phyloP scores from a whole-genome alignment of 768 basidiomycete species.

The Lactarius pseudohatsudake region DNA sequence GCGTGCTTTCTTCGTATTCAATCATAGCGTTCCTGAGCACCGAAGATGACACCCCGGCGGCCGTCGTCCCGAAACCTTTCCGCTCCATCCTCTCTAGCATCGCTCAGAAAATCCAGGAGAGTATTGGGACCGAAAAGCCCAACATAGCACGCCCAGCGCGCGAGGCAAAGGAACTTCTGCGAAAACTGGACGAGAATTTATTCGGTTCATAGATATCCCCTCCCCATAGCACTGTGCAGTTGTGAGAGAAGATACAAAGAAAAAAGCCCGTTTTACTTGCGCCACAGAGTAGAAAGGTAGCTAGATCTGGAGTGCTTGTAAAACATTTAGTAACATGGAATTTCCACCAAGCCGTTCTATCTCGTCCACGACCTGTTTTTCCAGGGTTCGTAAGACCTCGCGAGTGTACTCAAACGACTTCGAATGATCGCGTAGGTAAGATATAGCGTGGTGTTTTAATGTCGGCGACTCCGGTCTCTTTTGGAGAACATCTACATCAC shows the following conservation, averaged over 20 bases:
- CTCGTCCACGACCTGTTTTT: conserved; percentile 66
- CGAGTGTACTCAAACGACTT: conserved; percentile 87
- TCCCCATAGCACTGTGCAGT: not conserved
- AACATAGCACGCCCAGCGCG: conserved; percentile 76
- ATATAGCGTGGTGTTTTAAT: conserved; percentile 76
- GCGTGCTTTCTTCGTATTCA: conserved; percentile 57
- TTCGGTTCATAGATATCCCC: conserved; percentile 21
- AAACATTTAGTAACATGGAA: conserved; percentile 51
- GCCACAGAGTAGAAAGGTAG: not conserved
- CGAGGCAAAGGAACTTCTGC: conserved; percentile 73
- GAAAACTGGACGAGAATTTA: conserved; percentile 26
- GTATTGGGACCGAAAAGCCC: conserved; percentile 66
- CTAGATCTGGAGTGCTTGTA: conserved; percentile 45
- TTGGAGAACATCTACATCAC: conserved; percentile 73
- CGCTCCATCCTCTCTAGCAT: conserved; percentile 60
- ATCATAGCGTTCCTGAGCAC: conserved; percentile 56
- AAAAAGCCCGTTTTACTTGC: not conserved
- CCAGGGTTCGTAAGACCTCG: conserved; percentile 62
- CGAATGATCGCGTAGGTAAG: conserved; percentile 72
- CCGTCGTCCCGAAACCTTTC: conserved; percentile 53
- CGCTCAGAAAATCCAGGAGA: conserved; percentile 71
- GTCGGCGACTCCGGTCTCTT: conserved; percentile 82
- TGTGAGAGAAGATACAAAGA: not conserved
- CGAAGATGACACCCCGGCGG: conserved; percentile 38
- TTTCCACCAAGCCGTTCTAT: conserved; percentile 80